phyloP scores from a whole-genome alignment of 306 rosid species.

The Sechiopsis laciniata region DNA sequence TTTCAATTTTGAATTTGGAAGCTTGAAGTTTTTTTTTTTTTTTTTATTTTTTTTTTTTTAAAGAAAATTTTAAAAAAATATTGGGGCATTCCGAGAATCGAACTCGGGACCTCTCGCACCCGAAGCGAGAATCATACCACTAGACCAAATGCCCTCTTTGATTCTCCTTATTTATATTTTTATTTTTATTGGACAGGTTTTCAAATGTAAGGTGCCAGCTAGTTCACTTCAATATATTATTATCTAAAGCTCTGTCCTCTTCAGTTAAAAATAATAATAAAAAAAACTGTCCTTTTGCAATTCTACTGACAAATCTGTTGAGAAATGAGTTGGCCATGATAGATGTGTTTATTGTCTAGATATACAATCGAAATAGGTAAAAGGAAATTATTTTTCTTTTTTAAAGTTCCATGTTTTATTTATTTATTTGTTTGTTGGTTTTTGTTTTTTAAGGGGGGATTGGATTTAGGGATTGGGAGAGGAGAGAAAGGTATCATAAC shows the following conservation, averaged over 20 bases:
- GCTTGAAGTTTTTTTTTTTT: no score
- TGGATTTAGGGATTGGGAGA: no score
- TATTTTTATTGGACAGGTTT: neutral
- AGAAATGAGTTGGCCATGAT: neutral
- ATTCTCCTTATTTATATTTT: neutral
- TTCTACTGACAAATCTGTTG: neutral
- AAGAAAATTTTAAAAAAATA: no score
- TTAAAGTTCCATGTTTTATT: neutral
- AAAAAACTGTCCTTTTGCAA: neutral
- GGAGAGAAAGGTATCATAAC: no score
- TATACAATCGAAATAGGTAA: neutral
- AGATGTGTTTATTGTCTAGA: neutral
- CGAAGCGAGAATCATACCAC: slow-evolving; percentile 22
- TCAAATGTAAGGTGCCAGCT: neutral
- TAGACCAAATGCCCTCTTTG: slow-evolving; percentile 4
- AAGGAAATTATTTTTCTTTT: neutral
- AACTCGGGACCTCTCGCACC: slow-evolving; percentile 21
- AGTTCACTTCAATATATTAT: neutral
- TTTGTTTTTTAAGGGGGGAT: no score
- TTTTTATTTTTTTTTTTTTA: no score
- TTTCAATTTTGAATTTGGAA: no score
- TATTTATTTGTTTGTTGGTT: no score
- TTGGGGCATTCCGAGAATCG: slow-evolving; percentile 14
- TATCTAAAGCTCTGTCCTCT: neutral
- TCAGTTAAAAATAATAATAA: no score